These are phyloP conservation scores for Penicillium psychrofluorescens DNA, from an alignment of 495 filamentous ascomycete species.

Conservation along the genomic window DNA sequence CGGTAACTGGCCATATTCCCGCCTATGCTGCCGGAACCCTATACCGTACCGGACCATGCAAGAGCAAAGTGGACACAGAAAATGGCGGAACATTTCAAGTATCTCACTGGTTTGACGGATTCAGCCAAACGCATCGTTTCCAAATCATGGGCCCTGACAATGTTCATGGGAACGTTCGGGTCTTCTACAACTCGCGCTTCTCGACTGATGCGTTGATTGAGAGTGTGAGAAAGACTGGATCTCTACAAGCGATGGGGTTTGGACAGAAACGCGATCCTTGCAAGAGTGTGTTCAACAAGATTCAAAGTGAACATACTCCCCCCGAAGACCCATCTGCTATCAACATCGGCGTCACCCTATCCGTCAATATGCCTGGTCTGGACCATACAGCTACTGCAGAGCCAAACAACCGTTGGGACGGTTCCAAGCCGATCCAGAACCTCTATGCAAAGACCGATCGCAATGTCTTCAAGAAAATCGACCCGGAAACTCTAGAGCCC, in stretches of 20 bases:
- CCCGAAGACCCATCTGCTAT: constrained; percentile 15
- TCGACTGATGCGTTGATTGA: constrained; percentile 51
- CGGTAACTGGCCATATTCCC: constrained; percentile 42
- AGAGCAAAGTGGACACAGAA: constrained; percentile 47
- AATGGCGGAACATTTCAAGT: constrained; percentile 46
- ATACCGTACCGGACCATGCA: constrained; percentile 66
- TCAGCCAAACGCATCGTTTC: constrained; percentile 69
- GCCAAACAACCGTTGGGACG: constrained; percentile 10
- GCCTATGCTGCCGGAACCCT: constrained; percentile 53
- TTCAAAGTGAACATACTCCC: constrained; percentile 46
- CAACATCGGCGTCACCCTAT: constrained; percentile 58
- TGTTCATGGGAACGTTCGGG: constrained; percentile 22
- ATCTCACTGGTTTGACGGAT: constrained; percentile 77
- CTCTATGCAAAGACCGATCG: constrained; percentile 58
- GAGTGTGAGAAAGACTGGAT: constrained; percentile 45
- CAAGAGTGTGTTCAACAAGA: constrained; percentile 56
- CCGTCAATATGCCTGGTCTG: constrained; percentile 49
- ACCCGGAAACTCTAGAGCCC: constrained; percentile 65
- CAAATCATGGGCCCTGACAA: constrained; percentile 41
- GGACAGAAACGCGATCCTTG: constrained; percentile 63
- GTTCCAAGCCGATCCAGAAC: constrained; percentile 29
- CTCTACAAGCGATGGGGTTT: constrained; percentile 42
- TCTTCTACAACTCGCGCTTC: constrained; percentile 67
- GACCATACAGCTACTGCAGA: constrained; percentile 2
- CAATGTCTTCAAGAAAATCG: constrained; percentile 46